phyloP scores from a whole-genome alignment of 345 rosid species.

The Durio zibethinus region DNA sequence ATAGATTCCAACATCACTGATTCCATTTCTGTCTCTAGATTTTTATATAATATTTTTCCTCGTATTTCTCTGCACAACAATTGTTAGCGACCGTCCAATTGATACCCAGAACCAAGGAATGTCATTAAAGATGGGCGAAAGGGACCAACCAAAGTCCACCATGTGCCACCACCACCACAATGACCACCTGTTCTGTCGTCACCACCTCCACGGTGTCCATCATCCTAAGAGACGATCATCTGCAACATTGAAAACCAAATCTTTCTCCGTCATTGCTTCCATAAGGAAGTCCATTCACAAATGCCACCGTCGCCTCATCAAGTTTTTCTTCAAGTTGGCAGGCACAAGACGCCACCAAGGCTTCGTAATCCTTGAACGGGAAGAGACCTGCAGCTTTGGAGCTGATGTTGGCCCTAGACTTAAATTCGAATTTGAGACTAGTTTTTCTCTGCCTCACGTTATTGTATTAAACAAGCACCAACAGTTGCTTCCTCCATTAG shows the following conservation, averaged over 20 bases:
- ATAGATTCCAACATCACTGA: not conserved
- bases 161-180: not conserved
- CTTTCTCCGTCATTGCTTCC: not conserved
- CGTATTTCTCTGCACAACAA: not conserved
- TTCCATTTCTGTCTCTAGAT: not conserved
- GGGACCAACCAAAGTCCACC: not conserved
- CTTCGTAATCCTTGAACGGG: not conserved
- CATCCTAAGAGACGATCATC: not conserved
- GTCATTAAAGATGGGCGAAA: not conserved
- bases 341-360: not conserved
- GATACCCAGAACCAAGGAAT: not conserved
- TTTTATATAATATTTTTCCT: not conserved
- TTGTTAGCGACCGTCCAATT: not conserved
- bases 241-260: not conserved
- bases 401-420: not conserved
- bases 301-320: not conserved
- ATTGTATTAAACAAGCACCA: not conserved
- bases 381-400: not conserved
- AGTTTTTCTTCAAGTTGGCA: not conserved
- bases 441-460: not conserved
- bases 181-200: not conserved
- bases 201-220: not conserved
- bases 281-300: slow-evolving; percentile 7
- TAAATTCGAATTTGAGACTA: not conserved
- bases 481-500: slow-evolving; percentile 2